phyloP scores from a whole-genome alignment of 2,329 filamentous ascomycete genomes.

The Ophiostoma angusticollis region DNA sequence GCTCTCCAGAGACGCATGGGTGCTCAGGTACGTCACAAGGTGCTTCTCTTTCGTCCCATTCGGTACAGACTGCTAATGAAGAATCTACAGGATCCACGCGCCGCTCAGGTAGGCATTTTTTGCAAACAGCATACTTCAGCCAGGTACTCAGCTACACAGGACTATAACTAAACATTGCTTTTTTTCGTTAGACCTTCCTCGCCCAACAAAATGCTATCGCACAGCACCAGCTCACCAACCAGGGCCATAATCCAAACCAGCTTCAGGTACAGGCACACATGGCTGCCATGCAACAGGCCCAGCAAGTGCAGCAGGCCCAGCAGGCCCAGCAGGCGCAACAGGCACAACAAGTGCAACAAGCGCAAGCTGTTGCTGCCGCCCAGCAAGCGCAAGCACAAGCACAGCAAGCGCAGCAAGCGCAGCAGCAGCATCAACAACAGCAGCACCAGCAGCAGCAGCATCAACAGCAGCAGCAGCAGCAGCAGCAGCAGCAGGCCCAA shows the following conservation, averaged over 20 bases:
- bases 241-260: slow-evolving; percentile 20
- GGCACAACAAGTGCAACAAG: slow-evolving; percentile 27
- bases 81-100: slow-evolving; percentile 9
- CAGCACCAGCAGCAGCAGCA: slow-evolving; percentile 25
- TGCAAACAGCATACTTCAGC: too few species aligned
- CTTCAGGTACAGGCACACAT: slow-evolving; percentile 16
- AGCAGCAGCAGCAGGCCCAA: slow-evolving; percentile 31
- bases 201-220: slow-evolving; percentile 32
- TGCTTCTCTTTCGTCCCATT: not conserved
- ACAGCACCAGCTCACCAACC: slow-evolving; percentile 31
- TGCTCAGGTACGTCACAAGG: not conserved
- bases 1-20: slow-evolving; percentile 28
- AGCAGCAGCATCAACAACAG: slow-evolving; percentile 34
- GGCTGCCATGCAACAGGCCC: slow-evolving; percentile 20
- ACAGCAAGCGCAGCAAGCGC: slow-evolving; percentile 30
- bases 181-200: slow-evolving; percentile 25
- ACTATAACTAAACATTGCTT: slow-evolving; percentile 8
- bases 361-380: slow-evolving; percentile 18
- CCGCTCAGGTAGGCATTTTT: slow-evolving; percentile 14
- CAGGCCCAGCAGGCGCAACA: slow-evolving; percentile 16
- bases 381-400: slow-evolving; percentile 30
- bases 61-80: not conserved
- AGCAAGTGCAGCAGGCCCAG: slow-evolving; percentile 10
- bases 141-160: too few species aligned
- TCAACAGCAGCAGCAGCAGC: slow-evolving; percentile 17